A percentile compares a stretch with the other conserved stretches of the same genome.
These are phyloP conservation scores for Cynara cardunculus DNA, from an alignment of 129 eudicot species.

Conservation along the genomic window DNA sequence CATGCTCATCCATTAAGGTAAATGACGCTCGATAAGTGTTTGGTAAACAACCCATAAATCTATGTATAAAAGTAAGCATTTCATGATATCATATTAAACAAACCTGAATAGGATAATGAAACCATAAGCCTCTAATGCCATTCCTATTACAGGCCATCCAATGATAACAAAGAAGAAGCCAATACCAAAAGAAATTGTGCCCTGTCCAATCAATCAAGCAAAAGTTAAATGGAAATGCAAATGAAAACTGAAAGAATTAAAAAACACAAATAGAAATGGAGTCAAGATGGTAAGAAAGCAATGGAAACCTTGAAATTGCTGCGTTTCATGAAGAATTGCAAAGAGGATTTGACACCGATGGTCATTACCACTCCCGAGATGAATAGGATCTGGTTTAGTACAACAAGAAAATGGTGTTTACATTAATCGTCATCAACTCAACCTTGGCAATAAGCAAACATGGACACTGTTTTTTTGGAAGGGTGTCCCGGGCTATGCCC, in stretches of 20 bases:
- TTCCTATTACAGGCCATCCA: constrained; percentile 73
- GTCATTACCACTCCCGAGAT: constrained; percentile 56
- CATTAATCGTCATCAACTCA: constrained; percentile 3
- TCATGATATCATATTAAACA: background rate
- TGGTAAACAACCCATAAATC: background rate
- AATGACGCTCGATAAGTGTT: background rate
- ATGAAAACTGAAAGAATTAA: background rate
- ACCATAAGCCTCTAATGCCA: constrained; percentile 60
- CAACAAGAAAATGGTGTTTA: constrained; percentile 9
- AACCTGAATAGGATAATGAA: constrained; percentile 69
- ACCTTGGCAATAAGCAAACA: background rate
- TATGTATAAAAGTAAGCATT: background rate
- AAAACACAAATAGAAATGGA: background rate
- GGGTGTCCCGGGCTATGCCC: too few relatives aligned
- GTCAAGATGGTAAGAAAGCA: constrained; percentile 1
- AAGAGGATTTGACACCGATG: constrained; percentile 56
- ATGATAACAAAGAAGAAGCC: constrained; percentile 65
- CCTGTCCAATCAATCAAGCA: constrained; percentile 37
- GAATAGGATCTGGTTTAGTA: constrained; percentile 55
- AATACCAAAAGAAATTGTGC: constrained; percentile 44
- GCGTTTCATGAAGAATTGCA: constrained; percentile 51
- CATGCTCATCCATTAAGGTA: background rate
- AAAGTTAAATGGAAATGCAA: background rate
- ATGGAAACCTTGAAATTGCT: constrained; percentile 38
- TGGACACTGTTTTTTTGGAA: too few relatives aligned